A percentile compares a stretch with the other conserved stretches of the same genome.
Evolutionary conservation across 108 stramenopile species (phyloP).

Genomic region (Aurantiochytrium sp.): DNA sequence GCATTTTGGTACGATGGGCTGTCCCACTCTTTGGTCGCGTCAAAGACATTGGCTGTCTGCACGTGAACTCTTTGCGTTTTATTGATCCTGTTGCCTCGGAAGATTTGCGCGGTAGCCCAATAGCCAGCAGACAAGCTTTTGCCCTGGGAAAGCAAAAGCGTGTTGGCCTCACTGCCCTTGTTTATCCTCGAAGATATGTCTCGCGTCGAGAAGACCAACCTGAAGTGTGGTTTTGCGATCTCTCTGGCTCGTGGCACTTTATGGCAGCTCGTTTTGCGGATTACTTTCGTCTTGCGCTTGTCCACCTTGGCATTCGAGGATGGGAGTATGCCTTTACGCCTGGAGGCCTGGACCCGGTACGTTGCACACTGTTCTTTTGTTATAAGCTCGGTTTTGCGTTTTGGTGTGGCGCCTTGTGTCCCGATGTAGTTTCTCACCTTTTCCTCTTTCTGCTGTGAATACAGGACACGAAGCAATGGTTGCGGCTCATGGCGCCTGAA

Average conservation of each 20-base stretch:
- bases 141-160: background rate
- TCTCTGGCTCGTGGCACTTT: background rate
- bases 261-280: background rate
- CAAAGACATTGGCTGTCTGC: background rate
- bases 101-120: background rate
- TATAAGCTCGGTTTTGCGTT: too few relatives aligned
- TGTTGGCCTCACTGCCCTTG: background rate
- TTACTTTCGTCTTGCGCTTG: background rate
- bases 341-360: background rate
- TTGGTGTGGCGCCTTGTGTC: too few relatives aligned
- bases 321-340: constrained; percentile 5
- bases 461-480: background rate
- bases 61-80: background rate
- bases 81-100: background rate
- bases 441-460: too few relatives aligned
- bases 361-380: background rate
- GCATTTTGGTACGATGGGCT: background rate
- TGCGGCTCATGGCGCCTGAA: background rate
- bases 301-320: background rate
- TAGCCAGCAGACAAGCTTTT: background rate
- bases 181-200: background rate
- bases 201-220: background rate
- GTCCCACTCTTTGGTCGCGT: background rate
- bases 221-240: background rate
- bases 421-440: too few relatives aligned